phyloP scores from a whole-genome alignment of 1,284 basidiomycete genomes.

The Rhodotorula sp. region DNA sequence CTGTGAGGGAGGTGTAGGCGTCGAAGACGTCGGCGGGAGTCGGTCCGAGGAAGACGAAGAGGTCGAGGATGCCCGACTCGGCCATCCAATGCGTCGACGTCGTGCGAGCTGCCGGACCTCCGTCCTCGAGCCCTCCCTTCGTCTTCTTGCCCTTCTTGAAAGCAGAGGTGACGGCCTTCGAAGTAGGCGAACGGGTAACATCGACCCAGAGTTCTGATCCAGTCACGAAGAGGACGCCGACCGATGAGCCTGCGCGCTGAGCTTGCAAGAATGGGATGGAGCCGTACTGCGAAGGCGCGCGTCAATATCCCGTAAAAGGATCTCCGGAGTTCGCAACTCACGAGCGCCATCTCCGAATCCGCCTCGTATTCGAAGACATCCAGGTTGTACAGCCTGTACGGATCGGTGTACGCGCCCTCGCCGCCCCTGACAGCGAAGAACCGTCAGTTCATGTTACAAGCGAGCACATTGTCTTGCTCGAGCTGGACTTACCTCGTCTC shows the following conservation, averaged over 20 bases:
- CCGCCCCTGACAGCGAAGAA: conserved; percentile 45
- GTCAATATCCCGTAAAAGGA: neutral
- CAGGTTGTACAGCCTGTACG: conserved; percentile 91
- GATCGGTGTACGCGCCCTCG: conserved; percentile 71
- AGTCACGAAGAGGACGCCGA: conserved; percentile 86
- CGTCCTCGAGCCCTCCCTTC: conserved; percentile 2
- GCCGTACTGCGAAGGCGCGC: conserved; percentile 58
- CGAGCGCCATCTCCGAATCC: conserved; percentile 81
- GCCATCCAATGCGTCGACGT: conserved; percentile 94
- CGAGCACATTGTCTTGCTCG: no score
- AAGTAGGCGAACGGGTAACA: conserved; percentile 61
- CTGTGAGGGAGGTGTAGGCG: conserved; percentile 82
- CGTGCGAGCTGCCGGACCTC: conserved; percentile 47
- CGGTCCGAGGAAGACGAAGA: conserved; percentile 90
- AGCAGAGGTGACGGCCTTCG: conserved; percentile 47
- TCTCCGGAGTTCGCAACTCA: neutral
- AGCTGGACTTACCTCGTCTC: conserved; percentile 64
- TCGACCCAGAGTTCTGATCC: conserved; percentile 96
- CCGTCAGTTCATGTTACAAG: neutral
- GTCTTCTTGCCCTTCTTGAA: conserved; percentile 36
- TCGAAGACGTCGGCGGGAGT: conserved; percentile 74
- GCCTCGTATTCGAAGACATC: conserved; percentile 97
- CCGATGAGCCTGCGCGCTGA: conserved; percentile 72
- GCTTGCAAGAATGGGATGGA: conserved; percentile 92
- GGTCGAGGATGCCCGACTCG: conserved; percentile 91